Conservation (phyloP, 208 protist species). For the Wallacemonas rigidus region DNA sequence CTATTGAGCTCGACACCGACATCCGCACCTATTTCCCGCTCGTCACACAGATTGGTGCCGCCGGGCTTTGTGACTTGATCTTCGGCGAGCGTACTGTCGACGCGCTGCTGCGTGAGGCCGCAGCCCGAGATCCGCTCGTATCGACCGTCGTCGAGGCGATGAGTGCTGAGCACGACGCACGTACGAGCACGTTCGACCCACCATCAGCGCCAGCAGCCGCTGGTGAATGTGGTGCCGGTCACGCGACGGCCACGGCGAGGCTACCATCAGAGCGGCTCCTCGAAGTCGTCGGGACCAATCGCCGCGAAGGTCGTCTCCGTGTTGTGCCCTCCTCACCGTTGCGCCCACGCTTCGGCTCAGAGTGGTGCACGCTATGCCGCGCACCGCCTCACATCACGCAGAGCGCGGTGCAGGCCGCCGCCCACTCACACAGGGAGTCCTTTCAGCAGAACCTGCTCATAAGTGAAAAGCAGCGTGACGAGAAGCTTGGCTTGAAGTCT, state of each 20-base stretch:
- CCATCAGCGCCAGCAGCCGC: not conserved
- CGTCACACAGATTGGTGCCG: constrained; percentile 68
- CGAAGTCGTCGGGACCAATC: constrained; percentile 8
- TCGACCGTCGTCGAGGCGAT: constrained; percentile 20
- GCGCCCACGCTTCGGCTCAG: not conserved
- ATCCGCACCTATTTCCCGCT: constrained; percentile 85
- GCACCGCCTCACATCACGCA: constrained; percentile 33
- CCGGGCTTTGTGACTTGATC: constrained; percentile 71
- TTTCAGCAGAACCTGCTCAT: constrained; percentile 33
- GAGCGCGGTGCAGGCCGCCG: constrained; percentile 26
- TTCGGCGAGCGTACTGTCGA: constrained; percentile 48
- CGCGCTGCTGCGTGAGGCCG: constrained; percentile 18
- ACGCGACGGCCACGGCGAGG: not conserved
- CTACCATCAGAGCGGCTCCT: constrained; percentile 6
- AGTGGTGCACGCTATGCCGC: constrained; percentile 40
- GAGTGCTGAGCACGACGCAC: not conserved
- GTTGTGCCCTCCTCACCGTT: constrained; percentile 4
- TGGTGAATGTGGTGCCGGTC: too few species aligned
- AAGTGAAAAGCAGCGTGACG: constrained; percentile 8
- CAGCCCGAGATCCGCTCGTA: constrained; percentile 15
- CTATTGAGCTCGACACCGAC: constrained; percentile 66
- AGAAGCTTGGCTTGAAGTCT: not conserved
- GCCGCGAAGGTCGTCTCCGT: constrained; percentile 4
- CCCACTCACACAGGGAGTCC: constrained; percentile 29
- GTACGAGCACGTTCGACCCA: not conserved